Percentiles rank a stretch among this genome's conserved stretches.
phyloP scores from a whole-genome alignment of 2,329 filamentous ascomycete genomes.

The Cladosporium sp. region DNA sequence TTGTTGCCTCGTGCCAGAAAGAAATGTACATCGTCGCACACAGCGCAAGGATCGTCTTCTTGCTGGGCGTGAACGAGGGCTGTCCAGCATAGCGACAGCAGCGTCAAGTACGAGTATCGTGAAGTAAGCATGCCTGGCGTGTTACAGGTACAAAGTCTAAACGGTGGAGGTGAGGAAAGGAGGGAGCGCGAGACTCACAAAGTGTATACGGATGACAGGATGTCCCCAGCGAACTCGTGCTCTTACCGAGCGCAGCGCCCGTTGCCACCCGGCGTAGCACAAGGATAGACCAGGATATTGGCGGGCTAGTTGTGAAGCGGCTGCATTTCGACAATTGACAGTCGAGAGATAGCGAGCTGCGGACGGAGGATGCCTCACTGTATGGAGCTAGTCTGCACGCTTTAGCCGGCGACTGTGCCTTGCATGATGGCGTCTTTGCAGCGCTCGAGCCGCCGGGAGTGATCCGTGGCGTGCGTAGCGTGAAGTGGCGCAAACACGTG shows the following conservation, averaged over 20 bases:
- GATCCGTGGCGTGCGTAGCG: background rate
- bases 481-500: too few species aligned
- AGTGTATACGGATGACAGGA: background rate
- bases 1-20: slow-evolving; percentile 36
- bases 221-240: background rate
- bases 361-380: background rate
- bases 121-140: slow-evolving; percentile 3
- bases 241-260: background rate
- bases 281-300: background rate
- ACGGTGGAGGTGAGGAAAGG: background rate
- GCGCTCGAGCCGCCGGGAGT: background rate
- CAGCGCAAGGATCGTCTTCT: slow-evolving; percentile 15
- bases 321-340: background rate
- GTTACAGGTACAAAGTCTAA: background rate
- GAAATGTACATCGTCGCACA: slow-evolving; percentile 27
- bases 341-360: background rate
- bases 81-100: background rate
- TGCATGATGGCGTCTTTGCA: background rate
- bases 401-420: background rate
- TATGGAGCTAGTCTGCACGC: background rate
- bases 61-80: background rate
- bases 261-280: background rate
- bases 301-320: background rate
- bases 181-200: background rate
- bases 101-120: background rate